Evolutionary conservation across 2,329 filamentous ascomycete genomes (phyloP), one percentile per base, ranked within the genome.

Genomic region (Sporothrix sp.): DNA sequence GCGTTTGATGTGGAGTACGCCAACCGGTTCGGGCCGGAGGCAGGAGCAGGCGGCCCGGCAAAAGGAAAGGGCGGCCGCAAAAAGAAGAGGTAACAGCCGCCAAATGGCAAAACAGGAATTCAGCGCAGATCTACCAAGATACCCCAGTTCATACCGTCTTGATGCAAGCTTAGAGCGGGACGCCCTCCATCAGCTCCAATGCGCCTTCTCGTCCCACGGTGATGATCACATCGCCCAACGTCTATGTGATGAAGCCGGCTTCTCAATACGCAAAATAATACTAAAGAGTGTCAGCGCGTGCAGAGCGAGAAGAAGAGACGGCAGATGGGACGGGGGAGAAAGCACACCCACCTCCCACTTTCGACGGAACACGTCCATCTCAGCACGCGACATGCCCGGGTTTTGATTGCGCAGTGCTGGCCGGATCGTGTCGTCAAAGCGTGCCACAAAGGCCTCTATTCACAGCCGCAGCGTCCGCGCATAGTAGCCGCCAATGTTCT

Each of bases 1-100:
- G 85, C 76, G 0, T 96, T 98, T 62, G 93, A 97, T 63, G 71
- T 81, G 52, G 87, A 95, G 63, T 81, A 88, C 64, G 71, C 82
- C 51, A 82, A 80, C 65, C 79, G 77, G 52, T 93, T 78, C 64
- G 72, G 75, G 3, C 58, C 68, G 57, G 45, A 40, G 35, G 28
- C 30, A 25, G 36, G 21, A 28, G 30, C 38, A 18, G 35, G 16
- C 21, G n/a, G 33, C 18, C 2, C 23, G 9, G 30, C 28, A 1
- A 25, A 18, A 7, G 68, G 70, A 49, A 72, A 68, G 57, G 67
- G 65, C 55, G 72, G 71, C 57, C 65, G 64, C 57, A 67, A 67
- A 54, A 65, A 58, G 40, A 61, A 60, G 44, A 64, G 62, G 50
- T n/a, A 25, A n/a, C n/a, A n/a, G n/a, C n/a, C n/a, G n/a, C n/a